A percentile compares a stretch with the other conserved stretches of the same genome.
Evolutionary conservation across 2,329 filamentous ascomycete species (phyloP).

Genomic region (Aschersonia sp.): DNA sequence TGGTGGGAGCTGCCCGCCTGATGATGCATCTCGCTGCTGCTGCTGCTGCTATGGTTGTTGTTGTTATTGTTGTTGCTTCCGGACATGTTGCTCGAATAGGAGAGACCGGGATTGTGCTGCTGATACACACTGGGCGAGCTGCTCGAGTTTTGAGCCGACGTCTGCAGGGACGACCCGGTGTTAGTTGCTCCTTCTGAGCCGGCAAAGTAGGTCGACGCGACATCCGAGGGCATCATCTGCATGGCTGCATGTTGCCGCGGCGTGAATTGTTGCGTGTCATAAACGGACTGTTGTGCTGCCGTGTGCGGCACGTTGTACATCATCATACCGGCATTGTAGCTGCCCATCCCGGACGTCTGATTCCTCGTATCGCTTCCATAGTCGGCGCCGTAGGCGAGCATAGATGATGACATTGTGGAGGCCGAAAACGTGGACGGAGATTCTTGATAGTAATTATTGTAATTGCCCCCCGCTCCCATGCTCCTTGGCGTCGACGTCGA

Average conservation of each 20-base stretch:
- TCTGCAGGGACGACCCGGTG: slow-evolving; percentile 37
- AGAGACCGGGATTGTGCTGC: slow-evolving; percentile 45
- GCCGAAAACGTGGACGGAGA: slow-evolving; percentile 35
- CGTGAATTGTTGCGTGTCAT: slow-evolving; percentile 65
- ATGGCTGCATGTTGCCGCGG: slow-evolving; percentile 62
- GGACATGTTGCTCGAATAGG: slow-evolving; percentile 33
- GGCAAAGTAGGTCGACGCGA: slow-evolving; percentile 57
- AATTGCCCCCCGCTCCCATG: slow-evolving; percentile 37
- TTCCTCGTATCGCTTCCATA: slow-evolving; percentile 49
- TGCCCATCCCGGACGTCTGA: slow-evolving; percentile 37
- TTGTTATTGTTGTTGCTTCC: slow-evolving; percentile 28
- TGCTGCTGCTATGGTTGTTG: slow-evolving; percentile 7
- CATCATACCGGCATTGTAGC: slow-evolving; percentile 50
- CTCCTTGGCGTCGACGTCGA: slow-evolving; percentile 32
- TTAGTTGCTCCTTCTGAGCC: slow-evolving; percentile 24
- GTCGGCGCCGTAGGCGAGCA: slow-evolving; percentile 46
- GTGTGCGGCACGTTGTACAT: slow-evolving; percentile 67
- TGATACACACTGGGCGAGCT: slow-evolving; percentile 48
- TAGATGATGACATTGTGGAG: slow-evolving; percentile 39
- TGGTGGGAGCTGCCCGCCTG: not conserved
- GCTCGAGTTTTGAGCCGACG: slow-evolving; percentile 31
- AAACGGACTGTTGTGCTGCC: slow-evolving; percentile 47
- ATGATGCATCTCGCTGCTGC: slow-evolving; percentile 6
- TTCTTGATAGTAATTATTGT: slow-evolving; percentile 45
- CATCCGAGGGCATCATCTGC: slow-evolving; percentile 44